Percentiles rank a stretch among this genome's conserved stretches.
phyloP scores from a whole-genome alignment of 23 red algal genomes.

The Cyanidiococcus yangmingshanensis region DNA sequence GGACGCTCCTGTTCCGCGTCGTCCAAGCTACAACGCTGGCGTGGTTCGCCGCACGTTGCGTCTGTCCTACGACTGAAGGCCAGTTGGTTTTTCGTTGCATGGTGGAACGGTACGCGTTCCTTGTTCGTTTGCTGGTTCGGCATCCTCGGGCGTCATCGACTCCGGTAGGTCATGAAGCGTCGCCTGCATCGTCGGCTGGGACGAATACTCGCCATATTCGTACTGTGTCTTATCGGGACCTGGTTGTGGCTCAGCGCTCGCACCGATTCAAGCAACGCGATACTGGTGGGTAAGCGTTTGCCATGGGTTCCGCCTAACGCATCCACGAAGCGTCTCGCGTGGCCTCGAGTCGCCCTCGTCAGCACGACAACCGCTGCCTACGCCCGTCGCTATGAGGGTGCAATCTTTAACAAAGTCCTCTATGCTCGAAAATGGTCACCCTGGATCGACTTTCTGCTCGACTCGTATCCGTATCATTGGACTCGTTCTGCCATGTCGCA shows the following conservation, averaged over 20 bases:
- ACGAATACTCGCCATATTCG: neutral
- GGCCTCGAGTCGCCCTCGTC: neutral
- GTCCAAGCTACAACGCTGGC: no score
- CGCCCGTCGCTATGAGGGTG: neutral
- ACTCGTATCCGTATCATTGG: conserved; percentile 12
- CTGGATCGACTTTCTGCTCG: conserved; percentile 5
- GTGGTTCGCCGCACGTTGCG: no score
- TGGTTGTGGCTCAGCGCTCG: neutral
- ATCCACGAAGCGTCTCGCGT: neutral
- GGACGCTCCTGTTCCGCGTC: no score
- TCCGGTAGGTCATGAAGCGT: neutral
- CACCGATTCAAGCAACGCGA: neutral
- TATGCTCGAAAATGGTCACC: neutral
- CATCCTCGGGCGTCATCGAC: no score
- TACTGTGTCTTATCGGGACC: neutral
- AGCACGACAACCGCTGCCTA: conserved; percentile 10
- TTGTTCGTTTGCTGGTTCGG: no score
- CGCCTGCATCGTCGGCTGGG: neutral
- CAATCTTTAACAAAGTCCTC: neutral
- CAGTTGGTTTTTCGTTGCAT: no score
- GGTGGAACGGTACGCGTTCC: no score
- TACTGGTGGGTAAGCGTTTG: neutral
- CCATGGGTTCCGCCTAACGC: neutral
- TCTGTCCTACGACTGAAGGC: no score
- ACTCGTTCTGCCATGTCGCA: neutral